Evolutionary conservation across 805 yeast species (phyloP), one percentile per base, ranked within the genome.

Genomic region (Suhomyces vadensis): DNA sequence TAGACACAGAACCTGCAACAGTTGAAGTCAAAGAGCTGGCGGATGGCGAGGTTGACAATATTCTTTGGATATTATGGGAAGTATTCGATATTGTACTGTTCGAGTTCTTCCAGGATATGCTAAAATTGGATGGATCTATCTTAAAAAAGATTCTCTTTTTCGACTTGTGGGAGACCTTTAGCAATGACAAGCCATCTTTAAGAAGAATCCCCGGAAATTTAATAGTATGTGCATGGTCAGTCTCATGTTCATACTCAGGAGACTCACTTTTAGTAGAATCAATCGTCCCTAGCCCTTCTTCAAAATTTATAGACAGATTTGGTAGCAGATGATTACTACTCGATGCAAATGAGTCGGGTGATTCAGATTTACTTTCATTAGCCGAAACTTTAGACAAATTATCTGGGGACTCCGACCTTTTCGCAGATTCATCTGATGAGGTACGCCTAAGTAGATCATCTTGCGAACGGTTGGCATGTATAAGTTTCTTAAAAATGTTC

Each of bases 151-250:
- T 69, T 53, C 80, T 79, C 16, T 82, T 79, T 51, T 75, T 77
- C 51, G 88, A 86, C 50, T 79, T 79, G 43, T 81, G 84, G 2
- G 95, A 86, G 14, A 88, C 78, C 52, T 88, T 75, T 22, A 85
- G 60, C 48, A 88, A 65, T 2, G 82, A 75, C 11, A 87, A 57
- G 0, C 95, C 95, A 3, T 69, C 72, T 7, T 72, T 64, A 4
- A 81, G 58, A n/a, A 75, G 63, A 3, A 72, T 73, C 0, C 77
- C 71, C 0, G 85, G 77, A 9, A 73, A 63, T 57, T 57, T 29
- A 5, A 46, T 35, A 6, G 37, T 20, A 10, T 17, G 37, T 33
- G 23, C 7, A 19, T 36, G 9, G 5, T 9, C 29, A 13, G 21
- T 29, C 7, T 29, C 20, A 14, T 23, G n/a, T n/a, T n/a, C n/a